These are phyloP conservation scores for Sutorius eximius DNA, from an alignment of 1,284 basidiomycete species.

Conservation along the genomic window DNA sequence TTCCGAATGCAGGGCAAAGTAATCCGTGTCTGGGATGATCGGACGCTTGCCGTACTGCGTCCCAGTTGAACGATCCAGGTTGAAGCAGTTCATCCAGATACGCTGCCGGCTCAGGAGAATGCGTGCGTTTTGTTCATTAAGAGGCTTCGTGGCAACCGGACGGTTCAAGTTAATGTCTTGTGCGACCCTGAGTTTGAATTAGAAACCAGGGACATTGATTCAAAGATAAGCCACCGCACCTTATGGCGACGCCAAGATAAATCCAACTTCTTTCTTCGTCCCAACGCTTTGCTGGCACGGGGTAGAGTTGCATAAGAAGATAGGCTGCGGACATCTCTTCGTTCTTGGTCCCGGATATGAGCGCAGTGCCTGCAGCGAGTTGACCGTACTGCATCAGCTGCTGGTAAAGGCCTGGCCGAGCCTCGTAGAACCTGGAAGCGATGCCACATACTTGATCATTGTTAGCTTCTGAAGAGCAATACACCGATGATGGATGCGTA, in stretches of 20 bases:
- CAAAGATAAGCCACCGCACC: constrained; percentile 40
- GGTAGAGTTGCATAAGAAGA: constrained; percentile 71
- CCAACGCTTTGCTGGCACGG: constrained; percentile 70
- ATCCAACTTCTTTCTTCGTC: constrained; percentile 80
- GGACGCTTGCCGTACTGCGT: constrained; percentile 83
- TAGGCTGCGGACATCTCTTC: constrained; percentile 76
- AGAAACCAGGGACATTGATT: not conserved
- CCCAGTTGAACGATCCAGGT: constrained; percentile 77
- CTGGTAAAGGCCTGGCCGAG: constrained; percentile 64
- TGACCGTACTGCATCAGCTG: constrained; percentile 72
- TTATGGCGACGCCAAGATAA: constrained; percentile 76
- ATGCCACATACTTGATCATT: constrained; percentile 65
- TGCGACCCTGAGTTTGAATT: constrained; percentile 54
- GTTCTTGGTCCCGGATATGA: constrained; percentile 71
- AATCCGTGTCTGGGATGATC: constrained; percentile 73
- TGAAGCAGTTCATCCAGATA: constrained; percentile 86
- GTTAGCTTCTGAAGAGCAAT: constrained; percentile 1
- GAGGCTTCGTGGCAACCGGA: constrained; percentile 64
- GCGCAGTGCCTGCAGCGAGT: constrained; percentile 66
- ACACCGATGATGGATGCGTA: constrained; percentile 43
- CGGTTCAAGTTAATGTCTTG: constrained; percentile 83
- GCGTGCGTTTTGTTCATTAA: constrained; percentile 72
- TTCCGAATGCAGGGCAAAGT: constrained; percentile 70
- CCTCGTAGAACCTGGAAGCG: constrained; percentile 68
- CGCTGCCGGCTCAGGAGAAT: constrained; percentile 86